Evolutionary conservation across 768 basidiomycete genomes (phyloP), one percentile per base, ranked within the genome.

Genomic region (Boletellus ananiceps): DNA sequence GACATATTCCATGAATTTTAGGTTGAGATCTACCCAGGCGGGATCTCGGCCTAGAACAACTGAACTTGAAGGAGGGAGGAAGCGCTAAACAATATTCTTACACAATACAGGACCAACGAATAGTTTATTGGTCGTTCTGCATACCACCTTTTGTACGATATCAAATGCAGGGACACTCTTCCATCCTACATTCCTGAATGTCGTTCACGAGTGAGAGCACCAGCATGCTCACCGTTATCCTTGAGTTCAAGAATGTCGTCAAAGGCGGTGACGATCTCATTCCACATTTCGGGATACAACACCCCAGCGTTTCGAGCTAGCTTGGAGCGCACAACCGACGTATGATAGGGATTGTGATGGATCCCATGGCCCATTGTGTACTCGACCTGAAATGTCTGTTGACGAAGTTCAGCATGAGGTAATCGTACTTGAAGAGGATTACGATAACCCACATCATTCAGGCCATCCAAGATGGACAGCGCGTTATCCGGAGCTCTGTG

Each of bases 101-200:
- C 78, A 80, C 4, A 75, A 32, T 1, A 76, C 75, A 36, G 70
- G 60, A 0, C 79, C 80, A n/a, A 80, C 71, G 47, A 80, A 76
- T 1, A 72, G 44, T 9, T 80, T 70, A 49, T 75, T 77, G 41
- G 65, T 73, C 2, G 68, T 62, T 19, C 74, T 69, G 14, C 68
- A 66, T 4, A 80, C 58, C 14, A 80, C 57, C 25, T 65, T 50
- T 49, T 59, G 66, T 8, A 69, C 54, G 0, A 49, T 61, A 6
- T 61, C 58, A 11, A 68, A 21, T 4, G 58, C 65, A 0, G 61
- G 57, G 19, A 74, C 41, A 3, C 55, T 51, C 8, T 57, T 58
- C 78, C 77, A 78, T 18, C 71, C 74, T 75, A n/a, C 11, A 1
- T 13, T 40, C n/a, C 23, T 25, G 23, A 25, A 25, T 25, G 23